Evolutionary conservation across 139 green algal species (phyloP).

Genomic region (Tetratostichococcus sp.): DNA sequence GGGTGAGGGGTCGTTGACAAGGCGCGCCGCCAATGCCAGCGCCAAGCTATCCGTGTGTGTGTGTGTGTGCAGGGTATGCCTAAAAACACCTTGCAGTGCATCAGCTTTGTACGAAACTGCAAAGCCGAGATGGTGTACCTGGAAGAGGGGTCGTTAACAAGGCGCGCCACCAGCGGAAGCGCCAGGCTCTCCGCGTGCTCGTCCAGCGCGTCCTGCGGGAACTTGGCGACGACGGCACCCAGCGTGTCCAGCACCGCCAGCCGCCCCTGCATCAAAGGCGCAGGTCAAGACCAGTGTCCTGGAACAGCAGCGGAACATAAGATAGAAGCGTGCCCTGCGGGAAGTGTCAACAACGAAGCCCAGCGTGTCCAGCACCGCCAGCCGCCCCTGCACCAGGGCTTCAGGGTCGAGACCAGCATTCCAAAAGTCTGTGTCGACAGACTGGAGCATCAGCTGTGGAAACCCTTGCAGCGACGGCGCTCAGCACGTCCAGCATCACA

Average conservation of each 20-base stretch:
- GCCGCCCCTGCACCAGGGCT: slow-evolving; percentile 26
- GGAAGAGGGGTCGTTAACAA: slow-evolving; percentile 70
- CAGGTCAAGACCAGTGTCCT: too few species aligned
- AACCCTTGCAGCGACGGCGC: slow-evolving; percentile 10
- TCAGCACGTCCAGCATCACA: too few species aligned
- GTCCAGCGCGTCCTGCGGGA: slow-evolving; percentile 66
- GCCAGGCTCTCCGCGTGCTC: slow-evolving; percentile 61
- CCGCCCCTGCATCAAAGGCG: too few species aligned
- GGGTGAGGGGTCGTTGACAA: background rate
- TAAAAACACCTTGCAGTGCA: too few species aligned
- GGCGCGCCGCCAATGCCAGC: background rate
- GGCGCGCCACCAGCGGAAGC: slow-evolving; percentile 74
- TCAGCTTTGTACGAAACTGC: too few species aligned
- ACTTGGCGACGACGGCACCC: slow-evolving; percentile 67
- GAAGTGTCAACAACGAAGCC: slow-evolving; percentile 71
- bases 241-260: slow-evolving; percentile 72
- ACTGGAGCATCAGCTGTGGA: background rate
- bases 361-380: slow-evolving; percentile 72
- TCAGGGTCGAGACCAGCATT: too few species aligned
- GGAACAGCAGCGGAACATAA: too few species aligned
- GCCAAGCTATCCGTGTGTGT: slow-evolving; percentile 58
- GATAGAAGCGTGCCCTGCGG: slow-evolving; percentile 60
- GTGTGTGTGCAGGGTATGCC: too few species aligned
- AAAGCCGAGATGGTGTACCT: slow-evolving; percentile 24
- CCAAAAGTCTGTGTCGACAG: too few species aligned